phyloP scores from a whole-genome alignment of 2,329 filamentous ascomycete species.

The Septoria petroselini region DNA sequence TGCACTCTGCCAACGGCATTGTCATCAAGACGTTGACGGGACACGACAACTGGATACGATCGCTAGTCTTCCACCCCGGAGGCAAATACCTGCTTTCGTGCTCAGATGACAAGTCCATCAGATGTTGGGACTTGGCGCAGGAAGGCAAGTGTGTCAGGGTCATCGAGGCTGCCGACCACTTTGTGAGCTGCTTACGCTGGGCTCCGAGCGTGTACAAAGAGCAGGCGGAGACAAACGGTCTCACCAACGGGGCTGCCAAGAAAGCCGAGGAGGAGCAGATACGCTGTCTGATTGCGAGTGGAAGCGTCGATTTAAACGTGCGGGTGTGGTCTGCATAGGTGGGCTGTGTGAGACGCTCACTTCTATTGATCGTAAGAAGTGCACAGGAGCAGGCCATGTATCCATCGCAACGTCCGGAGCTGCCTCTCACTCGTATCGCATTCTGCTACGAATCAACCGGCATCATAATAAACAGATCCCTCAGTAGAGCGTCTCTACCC shows the following conservation, averaged over 20 bases:
- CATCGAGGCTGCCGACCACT: conserved; percentile 71
- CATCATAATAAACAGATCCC: neutral
- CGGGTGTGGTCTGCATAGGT: conserved; percentile 54
- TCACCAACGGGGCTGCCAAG: conserved; percentile 41
- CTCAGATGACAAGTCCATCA: conserved; percentile 84
- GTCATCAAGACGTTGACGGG: conserved; percentile 80
- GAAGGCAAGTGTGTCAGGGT: conserved; percentile 87
- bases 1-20: conserved; percentile 84
- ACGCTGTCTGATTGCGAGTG: conserved; percentile 81
- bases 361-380: too few species aligned
- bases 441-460: conserved; percentile 1
- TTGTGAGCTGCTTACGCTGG: conserved; percentile 84
- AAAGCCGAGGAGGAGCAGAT: conserved; percentile 54
- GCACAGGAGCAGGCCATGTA: too few species aligned
- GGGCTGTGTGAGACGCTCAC: too few species aligned
- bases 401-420: too few species aligned
- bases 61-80: conserved; percentile 81
- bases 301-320: conserved; percentile 77
- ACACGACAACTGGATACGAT: conserved; percentile 92
- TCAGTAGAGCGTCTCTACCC: too few species aligned
- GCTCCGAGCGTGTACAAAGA: conserved; percentile 72
- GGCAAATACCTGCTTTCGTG: conserved; percentile 86
- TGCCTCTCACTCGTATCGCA: too few species aligned
- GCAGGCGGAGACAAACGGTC: conserved; percentile 41
- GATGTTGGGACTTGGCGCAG: conserved; percentile 90